A percentile compares a stretch with the other conserved stretches of the same genome.
Evolutionary conservation across 345 rosid genomes (phyloP).

Genomic region (Draba incana): DNA sequence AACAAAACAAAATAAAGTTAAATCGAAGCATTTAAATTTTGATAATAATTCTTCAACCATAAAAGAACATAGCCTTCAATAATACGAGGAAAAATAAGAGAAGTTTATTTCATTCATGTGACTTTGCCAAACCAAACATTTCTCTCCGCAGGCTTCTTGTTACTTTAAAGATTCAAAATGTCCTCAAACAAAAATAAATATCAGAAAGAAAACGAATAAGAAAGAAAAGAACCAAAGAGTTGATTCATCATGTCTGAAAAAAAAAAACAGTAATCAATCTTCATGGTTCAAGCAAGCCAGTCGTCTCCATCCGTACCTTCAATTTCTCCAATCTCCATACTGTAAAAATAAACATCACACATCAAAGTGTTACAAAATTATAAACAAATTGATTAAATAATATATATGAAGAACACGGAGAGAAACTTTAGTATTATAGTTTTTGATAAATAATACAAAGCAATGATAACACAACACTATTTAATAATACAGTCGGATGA

Average conservation of each 20-base stretch:
- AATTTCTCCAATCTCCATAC: slow-evolving; percentile 94
- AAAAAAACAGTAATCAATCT: slow-evolving; percentile 64
- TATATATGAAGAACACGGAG: not conserved
- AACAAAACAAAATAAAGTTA: not conserved
- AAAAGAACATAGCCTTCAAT: not conserved
- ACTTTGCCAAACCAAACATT: slow-evolving; percentile 40
- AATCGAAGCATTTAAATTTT: not conserved
- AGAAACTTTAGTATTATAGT: no score
- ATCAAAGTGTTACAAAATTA: slow-evolving; percentile 2
- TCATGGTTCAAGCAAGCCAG: slow-evolving; percentile 79
- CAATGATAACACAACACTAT: slow-evolving; percentile 20
- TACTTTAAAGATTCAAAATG: slow-evolving; percentile 38
- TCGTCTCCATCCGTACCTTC: slow-evolving; percentile 85
- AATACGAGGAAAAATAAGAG: not conserved
- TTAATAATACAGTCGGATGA: slow-evolving; percentile 12
- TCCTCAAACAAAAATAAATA: slow-evolving; percentile 6
- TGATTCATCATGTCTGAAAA: slow-evolving; percentile 49
- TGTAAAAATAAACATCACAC: slow-evolving; percentile 42
- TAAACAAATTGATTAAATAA: not conserved
- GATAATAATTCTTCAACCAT: not conserved
- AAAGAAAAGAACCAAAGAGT: slow-evolving; percentile 52
- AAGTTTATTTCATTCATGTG: slow-evolving; percentile 45
- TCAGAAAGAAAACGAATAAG: slow-evolving; percentile 27
- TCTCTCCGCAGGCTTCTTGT: slow-evolving; percentile 52
- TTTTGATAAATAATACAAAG: slow-evolving; percentile 11